Base-by-base conservation (phyloP, 164 flowering plant species). In the Annona cherimola region DNA sequence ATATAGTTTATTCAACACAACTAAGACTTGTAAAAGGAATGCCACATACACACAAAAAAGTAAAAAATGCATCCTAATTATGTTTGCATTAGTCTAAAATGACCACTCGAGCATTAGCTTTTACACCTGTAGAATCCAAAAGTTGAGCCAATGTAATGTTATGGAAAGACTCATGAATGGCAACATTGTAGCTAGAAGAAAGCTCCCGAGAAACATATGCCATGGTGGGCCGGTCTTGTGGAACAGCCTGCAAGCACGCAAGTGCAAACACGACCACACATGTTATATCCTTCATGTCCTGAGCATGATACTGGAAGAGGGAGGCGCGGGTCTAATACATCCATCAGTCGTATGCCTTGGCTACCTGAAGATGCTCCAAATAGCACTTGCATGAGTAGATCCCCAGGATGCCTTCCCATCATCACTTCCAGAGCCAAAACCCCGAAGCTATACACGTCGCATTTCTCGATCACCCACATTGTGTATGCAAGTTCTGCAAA, bases 371-470 rank as follows among this genome's bases (percentile, higher is more conserved):
- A 19, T 61, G 64, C 35, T n/a, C n/a, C 2, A 12, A 3, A 14
- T 45, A 42, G 12, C 14, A 50, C 46, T 66, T 60, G 67, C n/a
- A n/a, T n/a, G n/a, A n/a, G n/a, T n/a, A 61, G n/a, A n/a, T 70
- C 72, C 19, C 66, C 19, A 42, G 72, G 43, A 62, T 60, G 72
- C 39, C 45, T 70, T n/a, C 72, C 72, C 72, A 70, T 43, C 11
- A 60, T 62, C 18, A 70, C 41, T 70, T 70, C 77, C 16, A 75
- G 42, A 45, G 74, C 70, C 2, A 75, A 35, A 1, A 75, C 74
- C 39, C 78, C 75, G 19, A 76, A 76, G 65, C 78, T 71, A 50
- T 67, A 76, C 2, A 76, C 75, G 43, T 76, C 75, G n/a, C 55
- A 42, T 61, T 70, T 70, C 54, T 42, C 41, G 11, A 66, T 70